Base-by-base conservation (phyloP, 352 stramenopile species). In the Globisporangium lucens region DNA sequence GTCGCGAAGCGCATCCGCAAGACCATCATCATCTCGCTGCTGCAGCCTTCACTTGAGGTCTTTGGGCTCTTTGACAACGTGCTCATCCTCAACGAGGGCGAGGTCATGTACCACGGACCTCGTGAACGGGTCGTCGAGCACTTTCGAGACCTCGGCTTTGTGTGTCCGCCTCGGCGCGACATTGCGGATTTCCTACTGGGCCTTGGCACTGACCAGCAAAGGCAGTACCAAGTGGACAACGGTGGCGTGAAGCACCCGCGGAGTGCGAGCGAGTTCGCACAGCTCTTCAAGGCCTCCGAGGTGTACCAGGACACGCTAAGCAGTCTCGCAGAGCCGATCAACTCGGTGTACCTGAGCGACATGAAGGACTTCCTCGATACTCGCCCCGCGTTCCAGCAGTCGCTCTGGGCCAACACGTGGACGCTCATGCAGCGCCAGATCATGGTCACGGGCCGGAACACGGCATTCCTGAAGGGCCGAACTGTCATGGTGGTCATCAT, bases 21-120 rank as follows among this genome's bases (percentile, higher is more conserved):
- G 20, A 73, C 68, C 10, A 63, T 73, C 30, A 72, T 88, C 27
- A 71, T 94, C 9, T 82, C 83, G 9, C 70, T 97, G 51, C 71
- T 95, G 10, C 72, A 97, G 71, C 91, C 92, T 38, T 79, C 90
- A 9, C 92, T 91, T 9, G 92, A 98, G 74, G 89, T 92, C 15
- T 93, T 94, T 43, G 78, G 78, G 30, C 72, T 97, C 22, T 98
- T 98, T 76, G 92, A 98, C 72, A 85, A 97, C 56, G 65, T 97
- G 8, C 87, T 97, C 38, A 53, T 98, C 38, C 67, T 98, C n/a
- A 85, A 89, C 71, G 72, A 91, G 52, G 91, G 92, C 35, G 67
- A 77, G n/a, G 74, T 98, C 10, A 83, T 97, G 43, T 98, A 93
- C 71, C 71, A 63, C 96, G 46, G 69, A 94, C 41, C 83, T 78